Evolutionary conservation across 371 early-diverging fungal species (phyloP).

Genomic region (Lichtheimia ornata): DNA sequence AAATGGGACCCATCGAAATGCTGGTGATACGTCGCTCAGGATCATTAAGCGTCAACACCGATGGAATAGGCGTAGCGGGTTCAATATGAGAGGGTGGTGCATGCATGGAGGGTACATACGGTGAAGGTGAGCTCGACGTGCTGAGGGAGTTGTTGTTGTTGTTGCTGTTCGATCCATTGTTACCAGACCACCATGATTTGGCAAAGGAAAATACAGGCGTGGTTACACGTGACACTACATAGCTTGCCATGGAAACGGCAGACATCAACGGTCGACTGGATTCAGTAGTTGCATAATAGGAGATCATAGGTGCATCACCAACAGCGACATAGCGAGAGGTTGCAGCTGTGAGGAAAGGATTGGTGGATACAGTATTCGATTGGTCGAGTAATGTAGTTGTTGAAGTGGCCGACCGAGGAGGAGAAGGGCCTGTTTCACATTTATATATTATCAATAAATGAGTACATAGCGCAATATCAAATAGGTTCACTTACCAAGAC

Average conservation of each 20-base stretch:
- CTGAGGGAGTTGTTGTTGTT: conserved; percentile 6
- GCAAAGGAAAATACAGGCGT: conserved; percentile 65
- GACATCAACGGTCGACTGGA: conserved; percentile 56
- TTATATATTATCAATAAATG: neutral
- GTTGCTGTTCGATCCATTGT: neutral
- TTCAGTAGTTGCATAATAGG: conserved; percentile 59
- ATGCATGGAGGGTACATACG: conserved; percentile 42
- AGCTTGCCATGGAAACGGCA: conserved; percentile 60
- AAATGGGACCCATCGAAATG: conserved; percentile 48
- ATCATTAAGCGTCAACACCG: conserved; percentile 46
- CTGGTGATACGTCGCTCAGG: conserved; percentile 50
- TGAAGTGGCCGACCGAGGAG: conserved; percentile 18
- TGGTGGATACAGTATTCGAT: conserved; percentile 28
- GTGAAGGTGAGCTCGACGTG: conserved; percentile 39
- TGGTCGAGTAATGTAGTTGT: conserved; percentile 16
- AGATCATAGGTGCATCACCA: conserved; percentile 60
- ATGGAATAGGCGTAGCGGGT: conserved; percentile 55
- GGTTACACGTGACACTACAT: conserved; percentile 57
- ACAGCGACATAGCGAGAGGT: conserved; percentile 62
- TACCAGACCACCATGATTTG: conserved; percentile 58
- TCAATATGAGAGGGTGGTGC: conserved; percentile 49
- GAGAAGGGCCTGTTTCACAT: conserved; percentile 25
- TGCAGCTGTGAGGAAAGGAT: conserved; percentile 35
- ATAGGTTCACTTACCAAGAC: conserved; percentile 40
- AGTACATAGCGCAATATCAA: neutral